A percentile compares a stretch with the other conserved stretches of the same genome.
These are phyloP conservation scores for Ricinus communis DNA, from an alignment of 345 rosid species.

Conservation along the genomic window DNA sequence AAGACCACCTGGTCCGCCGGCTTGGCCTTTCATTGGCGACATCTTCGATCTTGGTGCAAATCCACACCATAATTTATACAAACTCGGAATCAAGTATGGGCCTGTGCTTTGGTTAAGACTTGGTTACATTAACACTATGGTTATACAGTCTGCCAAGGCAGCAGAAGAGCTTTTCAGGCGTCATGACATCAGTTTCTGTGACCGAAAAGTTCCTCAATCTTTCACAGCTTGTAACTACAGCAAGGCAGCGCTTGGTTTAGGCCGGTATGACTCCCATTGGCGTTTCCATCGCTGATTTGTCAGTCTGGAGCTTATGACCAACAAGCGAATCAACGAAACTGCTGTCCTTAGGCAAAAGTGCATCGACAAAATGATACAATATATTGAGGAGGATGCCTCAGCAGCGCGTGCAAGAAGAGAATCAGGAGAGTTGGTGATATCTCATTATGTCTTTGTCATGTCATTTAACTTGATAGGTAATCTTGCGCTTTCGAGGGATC, in stretches of 20 bases:
- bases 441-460: conserved; percentile 7
- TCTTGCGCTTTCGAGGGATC: conserved; percentile 20
- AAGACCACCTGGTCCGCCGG: conserved; percentile 25
- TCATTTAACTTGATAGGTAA: conserved; percentile 27
- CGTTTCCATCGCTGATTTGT: conserved; percentile 13
- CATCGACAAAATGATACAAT: background rate
- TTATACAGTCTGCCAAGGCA: conserved; percentile 23
- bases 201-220: conserved; percentile 1
- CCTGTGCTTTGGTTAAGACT: conserved; percentile 30
- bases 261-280: conserved; percentile 18
- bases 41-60: conserved; percentile 23
- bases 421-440: conserved; percentile 9
- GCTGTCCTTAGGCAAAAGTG: conserved; percentile 4
- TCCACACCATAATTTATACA: conserved; percentile 21
- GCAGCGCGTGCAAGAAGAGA: conserved; percentile 3
- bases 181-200: conserved; percentile 8
- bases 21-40: conserved; percentile 27
- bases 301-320: conserved; percentile 6
- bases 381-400: conserved; percentile 13
- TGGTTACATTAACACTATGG: conserved; percentile 27
- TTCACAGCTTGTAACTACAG: conserved; percentile 16
- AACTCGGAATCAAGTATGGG: conserved; percentile 14
- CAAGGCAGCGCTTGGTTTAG: conserved; percentile 5
- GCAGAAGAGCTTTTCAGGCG: conserved; percentile 25
- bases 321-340: conserved; percentile 17